Conservation (phyloP, 345 rosid genomes). For the Salix arbutifolia region DNA sequence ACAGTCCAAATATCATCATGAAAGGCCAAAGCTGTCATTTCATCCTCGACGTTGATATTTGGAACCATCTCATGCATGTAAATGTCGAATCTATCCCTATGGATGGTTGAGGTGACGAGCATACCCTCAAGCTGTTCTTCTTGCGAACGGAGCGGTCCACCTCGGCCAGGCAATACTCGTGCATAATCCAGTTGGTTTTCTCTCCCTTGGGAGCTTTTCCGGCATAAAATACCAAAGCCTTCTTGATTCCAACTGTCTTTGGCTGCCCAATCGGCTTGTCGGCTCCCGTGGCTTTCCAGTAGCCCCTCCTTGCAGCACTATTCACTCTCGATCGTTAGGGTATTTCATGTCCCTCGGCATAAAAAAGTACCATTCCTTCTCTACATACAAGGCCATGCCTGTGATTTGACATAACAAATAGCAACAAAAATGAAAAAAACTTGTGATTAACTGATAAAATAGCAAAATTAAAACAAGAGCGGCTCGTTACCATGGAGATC, state of each 20-base stretch:
- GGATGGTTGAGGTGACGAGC: neutral
- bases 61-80: neutral
- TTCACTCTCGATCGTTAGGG: conserved; percentile 91
- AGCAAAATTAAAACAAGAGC: neutral
- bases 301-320: conserved; percentile 83
- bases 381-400: conserved; percentile 80
- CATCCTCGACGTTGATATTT: neutral
- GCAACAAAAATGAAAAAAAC: neutral
- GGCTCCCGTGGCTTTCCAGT: conserved; percentile 99
- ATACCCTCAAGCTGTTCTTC: conserved; percentile 82
- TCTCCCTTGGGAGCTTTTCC: conserved; percentile 88
- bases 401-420: neutral
- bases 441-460: neutral
- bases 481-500: conserved; percentile 67
- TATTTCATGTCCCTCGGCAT: conserved; percentile 85
- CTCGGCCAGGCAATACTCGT: conserved; percentile 87
- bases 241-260: conserved; percentile 77
- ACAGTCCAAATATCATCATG: neutral
- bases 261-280: conserved; percentile 91
- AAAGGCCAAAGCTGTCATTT: conserved; percentile 18
- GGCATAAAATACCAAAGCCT: conserved; percentile 80
- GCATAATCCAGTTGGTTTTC: conserved; percentile 99
- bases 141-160: conserved; percentile 83
- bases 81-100: conserved; percentile 1
- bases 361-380: conserved; percentile 96